Evolutionary conservation across 2,329 filamentous ascomycete species (phyloP), one percentile per base, ranked within the genome.

Genomic region (Chaetomium globosum): DNA sequence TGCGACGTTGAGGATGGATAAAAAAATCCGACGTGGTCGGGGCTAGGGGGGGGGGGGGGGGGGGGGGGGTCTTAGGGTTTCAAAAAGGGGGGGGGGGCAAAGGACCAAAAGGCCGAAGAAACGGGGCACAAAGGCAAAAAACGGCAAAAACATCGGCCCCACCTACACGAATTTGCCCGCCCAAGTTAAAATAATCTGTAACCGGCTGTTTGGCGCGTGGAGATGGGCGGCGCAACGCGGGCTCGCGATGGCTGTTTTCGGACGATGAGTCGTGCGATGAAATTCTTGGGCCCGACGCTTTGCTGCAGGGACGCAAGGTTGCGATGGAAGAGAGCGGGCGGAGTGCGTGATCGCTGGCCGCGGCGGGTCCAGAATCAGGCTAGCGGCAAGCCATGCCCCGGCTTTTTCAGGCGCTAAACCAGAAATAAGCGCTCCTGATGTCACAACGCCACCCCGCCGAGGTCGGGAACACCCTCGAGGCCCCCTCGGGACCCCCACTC

Each of bases 341-440:
- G 66, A 65, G 69, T 67, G 69, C 70, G 69, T 69, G 70, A 68
- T 70, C 68, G 67, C 67, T 66, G 60, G 68, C 60, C n/a, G 54
- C 54, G 56, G 64, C 31, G 33, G 52, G 59, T 48, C 68, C 68
- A 31, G 53, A 69, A 69, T 28, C 21, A 59, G 69, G 16, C 65
- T 71, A 71, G 69, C 63, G 69, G 63, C 61, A 53, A 61, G 53
- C 62, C 48, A 59, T 26, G 48, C 59, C 67, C 67, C 69, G 62
- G 67, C 65, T 66, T 60, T 69, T 71, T 67, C 53, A 61, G 26
- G 65, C 66, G 64, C 62, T 67, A 64, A 56, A 58, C 59, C 66
- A 57, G 56, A 69, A 66, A 64, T 66, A 67, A 67, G 67, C 67
- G 68, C 70, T 65, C 36, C 67, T 69, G 68, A 68, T 67, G 63